phyloP scores from a whole-genome alignment of 495 filamentous ascomycete species.

The Lasiosphaeria miniovina region DNA sequence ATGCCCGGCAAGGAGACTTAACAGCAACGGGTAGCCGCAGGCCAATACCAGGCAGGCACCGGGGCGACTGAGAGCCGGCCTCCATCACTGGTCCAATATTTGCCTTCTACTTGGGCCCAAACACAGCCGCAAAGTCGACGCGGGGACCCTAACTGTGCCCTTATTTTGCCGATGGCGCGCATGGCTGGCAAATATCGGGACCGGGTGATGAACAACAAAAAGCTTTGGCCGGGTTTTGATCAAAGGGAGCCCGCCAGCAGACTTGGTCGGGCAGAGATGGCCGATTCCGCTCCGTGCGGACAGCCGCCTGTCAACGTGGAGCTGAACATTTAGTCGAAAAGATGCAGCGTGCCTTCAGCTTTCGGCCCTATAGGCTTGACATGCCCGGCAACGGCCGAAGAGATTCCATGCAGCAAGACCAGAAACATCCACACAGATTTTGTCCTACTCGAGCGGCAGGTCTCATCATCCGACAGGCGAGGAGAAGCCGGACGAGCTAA shows the following conservation, averaged over 20 bases:
- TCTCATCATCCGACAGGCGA: constrained; percentile 29
- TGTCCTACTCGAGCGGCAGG: constrained; percentile 22
- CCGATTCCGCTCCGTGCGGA: constrained; percentile 7
- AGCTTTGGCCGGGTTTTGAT: neutral
- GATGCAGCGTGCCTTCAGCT: constrained; percentile 20
- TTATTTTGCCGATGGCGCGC: constrained; percentile 3
- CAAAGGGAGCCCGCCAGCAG: neutral
- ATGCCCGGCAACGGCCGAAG: constrained; percentile 35
- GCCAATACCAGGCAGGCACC: constrained; percentile 25
- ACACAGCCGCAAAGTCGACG: neutral
- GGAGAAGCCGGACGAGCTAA: constrained; percentile 6
- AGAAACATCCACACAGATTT: constrained; percentile 26
- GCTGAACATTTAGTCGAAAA: constrained; percentile 12
- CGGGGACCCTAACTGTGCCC: constrained; percentile 7
- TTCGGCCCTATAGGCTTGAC: constrained; percentile 34
- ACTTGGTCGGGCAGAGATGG: constrained; percentile 1
- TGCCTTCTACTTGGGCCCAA: constrained; percentile 4
- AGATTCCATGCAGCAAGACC: constrained; percentile 25
- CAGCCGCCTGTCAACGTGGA: constrained; percentile 12
- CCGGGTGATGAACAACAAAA: constrained; percentile 3
- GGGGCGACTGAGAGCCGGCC: constrained; percentile 16
- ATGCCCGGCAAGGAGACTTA: constrained; percentile 21
- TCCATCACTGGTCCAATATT: constrained; percentile 18
- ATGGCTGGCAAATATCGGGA: constrained; percentile 3
- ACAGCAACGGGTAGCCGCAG: constrained; percentile 32